A percentile compares a stretch with the other conserved stretches of the same genome.
These are phyloP conservation scores for Falciphora oryzae DNA, from an alignment of 2,329 filamentous ascomycete genomes.

Conservation along the genomic window DNA sequence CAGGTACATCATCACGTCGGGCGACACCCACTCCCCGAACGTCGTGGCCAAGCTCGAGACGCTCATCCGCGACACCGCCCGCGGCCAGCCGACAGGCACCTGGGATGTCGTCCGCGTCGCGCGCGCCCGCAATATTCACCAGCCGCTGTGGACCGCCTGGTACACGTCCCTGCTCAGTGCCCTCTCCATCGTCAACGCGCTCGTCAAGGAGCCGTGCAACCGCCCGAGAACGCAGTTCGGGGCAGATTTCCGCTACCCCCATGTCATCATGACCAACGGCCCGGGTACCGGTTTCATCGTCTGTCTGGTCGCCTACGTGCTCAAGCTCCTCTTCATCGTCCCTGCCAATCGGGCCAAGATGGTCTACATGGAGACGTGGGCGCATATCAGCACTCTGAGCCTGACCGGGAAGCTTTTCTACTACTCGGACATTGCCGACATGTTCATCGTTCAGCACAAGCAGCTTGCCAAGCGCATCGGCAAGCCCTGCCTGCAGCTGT, in stretches of 20 bases:
- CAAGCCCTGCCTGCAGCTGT: conserved; percentile 24
- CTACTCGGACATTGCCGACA: conserved; percentile 59
- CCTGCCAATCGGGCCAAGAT: conserved; percentile 58
- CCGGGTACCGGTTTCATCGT: conserved; percentile 83
- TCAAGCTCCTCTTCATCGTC: conserved; percentile 40
- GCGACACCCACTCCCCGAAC: conserved; percentile 65
- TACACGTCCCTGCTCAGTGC: conserved; percentile 57
- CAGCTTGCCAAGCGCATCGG: conserved; percentile 46
- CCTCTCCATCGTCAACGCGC: conserved; percentile 33
- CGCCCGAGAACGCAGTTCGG: conserved; percentile 14
- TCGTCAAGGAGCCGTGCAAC: conserved; percentile 23
- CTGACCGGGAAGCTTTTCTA: conserved; percentile 75
- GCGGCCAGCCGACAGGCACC: conserved; percentile 34
- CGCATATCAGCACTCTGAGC: conserved; percentile 75
- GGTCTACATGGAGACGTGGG: conserved; percentile 91
- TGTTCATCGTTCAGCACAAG: conserved; percentile 79
- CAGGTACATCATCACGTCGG: conserved; percentile 75
- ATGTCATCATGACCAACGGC: conserved; percentile 79
- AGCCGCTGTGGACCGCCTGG: conserved; percentile 68
- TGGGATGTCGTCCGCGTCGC: conserved; percentile 65
- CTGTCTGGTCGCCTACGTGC: conserved; percentile 40
- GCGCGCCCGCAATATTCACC: conserved; percentile 76
- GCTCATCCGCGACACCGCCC: conserved; percentile 29
- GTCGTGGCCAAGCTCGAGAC: conserved; percentile 61
- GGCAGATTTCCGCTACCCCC: conserved; percentile 46